A percentile compares a stretch with the other conserved stretches of the same genome.
These are phyloP conservation scores for Chaetoceros muelleri DNA, from an alignment of 108 stramenopile genomes.

Conservation along the genomic window DNA sequence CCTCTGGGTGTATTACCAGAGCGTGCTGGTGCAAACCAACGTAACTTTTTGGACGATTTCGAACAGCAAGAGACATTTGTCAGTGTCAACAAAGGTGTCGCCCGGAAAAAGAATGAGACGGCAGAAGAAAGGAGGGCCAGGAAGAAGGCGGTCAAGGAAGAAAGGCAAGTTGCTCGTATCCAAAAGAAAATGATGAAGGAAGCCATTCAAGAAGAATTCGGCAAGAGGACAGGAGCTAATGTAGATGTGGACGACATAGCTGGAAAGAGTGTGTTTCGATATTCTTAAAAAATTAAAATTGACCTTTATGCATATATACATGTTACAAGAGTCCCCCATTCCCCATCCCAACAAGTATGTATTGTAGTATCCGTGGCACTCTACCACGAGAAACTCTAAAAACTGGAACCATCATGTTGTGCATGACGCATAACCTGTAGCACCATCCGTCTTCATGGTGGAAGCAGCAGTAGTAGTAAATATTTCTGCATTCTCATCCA, in stretches of 20 bases:
- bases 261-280: constrained; percentile 71
- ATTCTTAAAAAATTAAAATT: constrained; percentile 32
- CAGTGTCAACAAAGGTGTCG: constrained; percentile 80
- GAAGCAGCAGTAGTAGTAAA: too few relatives aligned
- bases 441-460: too few relatives aligned
- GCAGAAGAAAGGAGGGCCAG: constrained; percentile 75
- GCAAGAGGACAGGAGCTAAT: constrained; percentile 32
- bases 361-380: too few relatives aligned
- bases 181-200: constrained; percentile 89
- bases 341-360: too few relatives aligned
- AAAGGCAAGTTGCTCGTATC: constrained; percentile 72
- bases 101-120: constrained; percentile 65
- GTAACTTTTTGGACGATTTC: constrained; percentile 16
- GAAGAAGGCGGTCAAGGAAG: constrained; percentile 76
- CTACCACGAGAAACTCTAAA: too few relatives aligned
- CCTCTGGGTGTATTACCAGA: constrained; percentile 66
- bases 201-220: constrained; percentile 73
- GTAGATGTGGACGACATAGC: constrained; percentile 55
- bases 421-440: too few relatives aligned
- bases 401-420: too few relatives aligned
- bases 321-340: too few relatives aligned
- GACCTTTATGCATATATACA: too few relatives aligned
- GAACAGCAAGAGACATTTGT: constrained; percentile 33
- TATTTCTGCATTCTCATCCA: too few relatives aligned
- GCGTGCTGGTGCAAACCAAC: constrained; percentile 17